Percentiles rank a stretch among this genome's conserved stretches.
phyloP scores from a whole-genome alignment of 371 early-diverging fungal species.

The Nematocida sp. region DNA sequence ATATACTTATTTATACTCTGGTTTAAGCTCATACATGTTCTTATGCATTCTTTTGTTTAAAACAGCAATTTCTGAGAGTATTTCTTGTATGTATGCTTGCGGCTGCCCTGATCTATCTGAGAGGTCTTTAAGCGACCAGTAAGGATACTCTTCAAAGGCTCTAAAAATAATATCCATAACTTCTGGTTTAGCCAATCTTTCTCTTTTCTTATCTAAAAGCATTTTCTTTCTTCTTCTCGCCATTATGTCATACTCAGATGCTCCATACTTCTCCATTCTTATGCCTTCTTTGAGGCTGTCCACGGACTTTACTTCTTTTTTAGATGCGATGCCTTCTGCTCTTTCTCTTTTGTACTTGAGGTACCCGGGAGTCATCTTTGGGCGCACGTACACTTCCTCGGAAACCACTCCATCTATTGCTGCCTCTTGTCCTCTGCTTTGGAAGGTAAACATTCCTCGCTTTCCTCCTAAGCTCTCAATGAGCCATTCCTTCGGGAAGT shows the following conservation, averaged over 20 bases:
- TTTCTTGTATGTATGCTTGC: conserved; percentile 67
- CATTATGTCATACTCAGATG: conserved; percentile 63
- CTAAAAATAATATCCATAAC: conserved; percentile 67
- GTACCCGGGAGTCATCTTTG: conserved; percentile 64
- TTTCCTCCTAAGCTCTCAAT: conserved; percentile 20
- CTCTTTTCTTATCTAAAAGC: conserved; percentile 66
- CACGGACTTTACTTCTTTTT: conserved; percentile 51
- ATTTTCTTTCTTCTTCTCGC: conserved; percentile 65
- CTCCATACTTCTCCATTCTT: conserved; percentile 61
- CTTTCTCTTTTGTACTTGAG: conserved; percentile 61
- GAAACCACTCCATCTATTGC: conserved; percentile 59
- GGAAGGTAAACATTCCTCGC: conserved; percentile 42
- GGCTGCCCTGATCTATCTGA: conserved; percentile 67
- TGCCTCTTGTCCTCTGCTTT: conserved; percentile 29
- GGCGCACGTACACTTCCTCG: conserved; percentile 60
- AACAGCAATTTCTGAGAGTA: conserved; percentile 65
- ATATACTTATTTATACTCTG: conserved; percentile 61
- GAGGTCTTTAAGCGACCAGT: conserved; percentile 67
- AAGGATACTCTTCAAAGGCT: conserved; percentile 66
- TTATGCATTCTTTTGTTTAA: conserved; percentile 67
- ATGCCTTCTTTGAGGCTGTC: conserved; percentile 63
- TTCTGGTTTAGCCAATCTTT: conserved; percentile 66
- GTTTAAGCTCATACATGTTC: conserved; percentile 66
- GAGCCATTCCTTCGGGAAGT: conserved; percentile 48
- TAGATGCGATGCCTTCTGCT: neutral